A percentile compares a stretch with the other conserved stretches of the same genome.
These are phyloP conservation scores for Trypanosomatidae sp. DNA, from an alignment of 208 protist species.

Conservation along the genomic window DNA sequence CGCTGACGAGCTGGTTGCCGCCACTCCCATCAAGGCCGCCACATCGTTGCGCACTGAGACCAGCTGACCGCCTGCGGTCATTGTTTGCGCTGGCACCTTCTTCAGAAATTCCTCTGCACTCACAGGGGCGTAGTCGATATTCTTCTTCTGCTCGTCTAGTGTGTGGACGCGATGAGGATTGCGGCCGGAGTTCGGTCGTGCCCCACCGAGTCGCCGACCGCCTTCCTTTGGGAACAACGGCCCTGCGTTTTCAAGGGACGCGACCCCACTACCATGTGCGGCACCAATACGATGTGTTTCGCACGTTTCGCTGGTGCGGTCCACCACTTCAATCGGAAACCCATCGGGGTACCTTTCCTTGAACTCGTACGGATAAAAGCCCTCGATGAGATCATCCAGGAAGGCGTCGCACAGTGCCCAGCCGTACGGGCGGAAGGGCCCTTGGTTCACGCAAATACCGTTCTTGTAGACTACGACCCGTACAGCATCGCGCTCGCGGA, in stretches of 20 bases:
- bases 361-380: slow-evolving; percentile 94
- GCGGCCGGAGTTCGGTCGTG: background rate
- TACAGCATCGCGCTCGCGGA: slow-evolving; percentile 82
- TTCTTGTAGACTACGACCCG: slow-evolving; percentile 84
- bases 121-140: slow-evolving; percentile 13
- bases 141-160: slow-evolving; percentile 20
- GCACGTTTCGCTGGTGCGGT: slow-evolving; percentile 47
- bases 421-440: slow-evolving; percentile 85
- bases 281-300: slow-evolving; percentile 7
- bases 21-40: slow-evolving; percentile 44
- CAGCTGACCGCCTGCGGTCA: slow-evolving; percentile 72
- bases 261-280: background rate
- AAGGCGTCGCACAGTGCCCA: slow-evolving; percentile 90
- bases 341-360: slow-evolving; percentile 93
- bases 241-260: background rate
- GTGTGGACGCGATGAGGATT: slow-evolving; percentile 24
- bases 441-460: slow-evolving; percentile 90
- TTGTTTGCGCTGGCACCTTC: slow-evolving; percentile 52
- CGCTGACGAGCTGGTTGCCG: background rate
- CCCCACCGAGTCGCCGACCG: slow-evolving; percentile 33
- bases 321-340: slow-evolving; percentile 85
- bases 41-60: slow-evolving; percentile 66
- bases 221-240: slow-evolving; percentile 7
- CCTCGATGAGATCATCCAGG: slow-evolving; percentile 88
- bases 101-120: slow-evolving; percentile 64